Base-by-base conservation (phyloP, 257 asterid species). In the Orobanche coerulescens region DNA sequence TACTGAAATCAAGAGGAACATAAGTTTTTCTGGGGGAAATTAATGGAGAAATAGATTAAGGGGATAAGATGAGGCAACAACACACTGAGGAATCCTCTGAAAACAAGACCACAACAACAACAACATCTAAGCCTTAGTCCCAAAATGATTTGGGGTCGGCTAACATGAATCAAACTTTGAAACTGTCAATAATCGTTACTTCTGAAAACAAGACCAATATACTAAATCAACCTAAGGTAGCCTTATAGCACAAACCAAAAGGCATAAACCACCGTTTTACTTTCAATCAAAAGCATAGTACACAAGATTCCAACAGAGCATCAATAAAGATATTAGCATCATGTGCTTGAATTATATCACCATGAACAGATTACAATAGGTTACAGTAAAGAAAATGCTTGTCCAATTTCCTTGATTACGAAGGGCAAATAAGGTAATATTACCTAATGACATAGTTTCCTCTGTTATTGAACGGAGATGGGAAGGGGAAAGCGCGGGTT, bases 361-460 rank as follows among this genome's bases (percentile, higher is more conserved):
- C 44, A 40, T 8, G 34, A 46, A 13, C 59, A 13, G 18, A 65
- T 46, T 11, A 57, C 37, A 44, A 9, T 39, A 66, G 10, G 26
- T 15, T 15, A 56, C 36, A 36, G 58, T 53, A 25, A 52, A 59
- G 25, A 51, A 52, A 33, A 13, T 1, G 19, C 43, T 15, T 6
- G 24, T 7, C 6, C 51, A 15, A 11, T 16, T 43, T 39, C 40
- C 59, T 18, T 47, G 63, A 47, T 53, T 14, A 19, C 23, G 13
- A 44, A 42, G 18, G 26, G 58, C 44, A 59, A 30, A 24, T 4
- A 54, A 72, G 55, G 36, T 56, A 37, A 34, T 47, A 50, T 43
- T 78, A 93, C 98, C 98, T 93, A 76, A 93, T 82, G 64, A 93
- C 95, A 71, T 84, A 93, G 78, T 93, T 93, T 62, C 95, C 97